Conservation (phyloP, 1,284 basidiomycete genomes). For the Trichosporon ovoides region DNA sequence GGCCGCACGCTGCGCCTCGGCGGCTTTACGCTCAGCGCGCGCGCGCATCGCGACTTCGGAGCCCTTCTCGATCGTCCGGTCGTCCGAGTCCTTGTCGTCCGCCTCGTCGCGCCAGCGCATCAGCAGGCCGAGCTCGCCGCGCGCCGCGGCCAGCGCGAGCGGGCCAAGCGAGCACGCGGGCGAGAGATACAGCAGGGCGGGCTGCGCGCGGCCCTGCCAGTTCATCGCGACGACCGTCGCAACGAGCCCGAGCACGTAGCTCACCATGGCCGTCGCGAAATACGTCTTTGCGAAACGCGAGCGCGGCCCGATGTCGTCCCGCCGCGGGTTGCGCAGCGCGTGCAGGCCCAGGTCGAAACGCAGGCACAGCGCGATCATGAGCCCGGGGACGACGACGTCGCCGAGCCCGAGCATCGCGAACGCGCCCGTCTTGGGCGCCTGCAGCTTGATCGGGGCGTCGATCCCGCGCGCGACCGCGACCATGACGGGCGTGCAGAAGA, state of each 20-base stretch:
- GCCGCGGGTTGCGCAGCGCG: conserved; percentile 16
- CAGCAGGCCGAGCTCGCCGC: conserved; percentile 43
- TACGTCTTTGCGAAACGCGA: conserved; percentile 64
- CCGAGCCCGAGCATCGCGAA: conserved; percentile 91
- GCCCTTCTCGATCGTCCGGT: conserved; percentile 37
- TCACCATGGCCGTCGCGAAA: conserved; percentile 65
- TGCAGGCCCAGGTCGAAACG: conserved; percentile 68
- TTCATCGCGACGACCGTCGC: conserved; percentile 89
- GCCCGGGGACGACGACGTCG: conserved; percentile 61
- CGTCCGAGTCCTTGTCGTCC: conserved; percentile 26
- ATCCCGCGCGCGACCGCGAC: conserved; percentile 85
- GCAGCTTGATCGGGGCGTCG: conserved; percentile 88
- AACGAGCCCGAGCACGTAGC: conserved; percentile 72
- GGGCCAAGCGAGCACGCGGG: conserved; percentile 54
- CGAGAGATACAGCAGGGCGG: conserved; percentile 80
- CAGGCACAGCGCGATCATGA: conserved; percentile 79
- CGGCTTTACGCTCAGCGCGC: conserved; percentile 7
- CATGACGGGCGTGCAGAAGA: conserved; percentile 57
- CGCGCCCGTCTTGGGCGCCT: conserved; percentile 67
- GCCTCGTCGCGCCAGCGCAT: conserved; percentile 39
- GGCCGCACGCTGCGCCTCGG: conserved; percentile 5
- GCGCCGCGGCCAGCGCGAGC: conserved; percentile 36
- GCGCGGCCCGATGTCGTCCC: conserved; percentile 31
- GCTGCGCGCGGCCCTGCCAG: conserved; percentile 70
- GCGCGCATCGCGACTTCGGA: conserved; percentile 37